Evolutionary conservation across 139 green algal species (phyloP).

Genomic region (Tetraselmis striata): DNA sequence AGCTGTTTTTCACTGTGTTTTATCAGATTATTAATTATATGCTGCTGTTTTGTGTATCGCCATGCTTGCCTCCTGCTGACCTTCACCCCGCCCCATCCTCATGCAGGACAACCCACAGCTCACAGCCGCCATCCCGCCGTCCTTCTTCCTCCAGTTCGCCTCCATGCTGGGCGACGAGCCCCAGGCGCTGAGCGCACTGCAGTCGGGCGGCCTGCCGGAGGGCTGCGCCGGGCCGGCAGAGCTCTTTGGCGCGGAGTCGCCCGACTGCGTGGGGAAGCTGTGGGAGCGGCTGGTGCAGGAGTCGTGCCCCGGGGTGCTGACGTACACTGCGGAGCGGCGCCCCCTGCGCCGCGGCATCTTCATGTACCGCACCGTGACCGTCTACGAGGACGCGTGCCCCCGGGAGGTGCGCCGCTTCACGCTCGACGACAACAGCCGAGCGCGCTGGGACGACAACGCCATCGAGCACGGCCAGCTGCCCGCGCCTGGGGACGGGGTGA

Average conservation of each 20-base stretch:
- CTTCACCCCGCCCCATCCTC: too few relatives aligned
- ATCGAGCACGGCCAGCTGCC: not conserved
- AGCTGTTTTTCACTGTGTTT: too few relatives aligned
- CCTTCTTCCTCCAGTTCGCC: not conserved
- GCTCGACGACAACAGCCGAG: not conserved
- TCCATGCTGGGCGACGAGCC: not conserved
- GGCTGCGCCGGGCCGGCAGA: too few relatives aligned
- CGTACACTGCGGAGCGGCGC: not conserved
- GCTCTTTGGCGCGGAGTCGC: not conserved
- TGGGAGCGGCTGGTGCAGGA: not conserved
- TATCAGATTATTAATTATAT: too few relatives aligned
- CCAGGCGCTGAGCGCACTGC: not conserved
- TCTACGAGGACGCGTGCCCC: not conserved
- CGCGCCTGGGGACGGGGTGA: too few relatives aligned
- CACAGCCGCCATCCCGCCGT: not conserved
- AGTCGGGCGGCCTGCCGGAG: not conserved
- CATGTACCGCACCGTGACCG: not conserved
- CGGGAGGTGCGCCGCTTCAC: not conserved
- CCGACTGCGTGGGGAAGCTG: not conserved
- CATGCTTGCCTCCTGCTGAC: too few relatives aligned
- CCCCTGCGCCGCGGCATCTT: not conserved
- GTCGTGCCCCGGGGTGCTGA: not conserved
- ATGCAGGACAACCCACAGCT: too few relatives aligned
- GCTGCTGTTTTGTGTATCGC: too few relatives aligned
- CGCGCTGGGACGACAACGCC: not conserved